Percentiles rank a stretch among this genome's conserved stretches.
Evolutionary conservation across 305 asterid genomes (phyloP).

Genomic region (Fraxinus floribunda): DNA sequence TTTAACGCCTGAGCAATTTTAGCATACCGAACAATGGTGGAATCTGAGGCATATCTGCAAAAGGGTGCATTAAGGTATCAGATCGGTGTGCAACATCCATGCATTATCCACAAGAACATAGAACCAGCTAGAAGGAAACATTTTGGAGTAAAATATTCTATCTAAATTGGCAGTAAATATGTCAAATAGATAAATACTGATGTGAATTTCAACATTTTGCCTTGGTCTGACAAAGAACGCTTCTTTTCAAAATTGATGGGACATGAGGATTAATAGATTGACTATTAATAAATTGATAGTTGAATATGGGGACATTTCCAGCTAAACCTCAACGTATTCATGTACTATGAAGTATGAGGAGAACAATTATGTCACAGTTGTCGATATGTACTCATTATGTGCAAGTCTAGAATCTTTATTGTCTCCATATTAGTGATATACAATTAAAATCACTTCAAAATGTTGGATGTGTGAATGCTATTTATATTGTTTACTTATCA

Average conservation of each 20-base stretch:
- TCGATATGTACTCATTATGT: not conserved
- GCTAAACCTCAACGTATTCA: not conserved
- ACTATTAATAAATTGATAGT: slow-evolving; percentile 2
- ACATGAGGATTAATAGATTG: not conserved
- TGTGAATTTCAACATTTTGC: slow-evolving; percentile 5
- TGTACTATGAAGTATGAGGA: not conserved
- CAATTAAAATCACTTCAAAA: slow-evolving; percentile 9
- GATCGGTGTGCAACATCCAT: not conserved
- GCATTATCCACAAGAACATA: slow-evolving; percentile 13
- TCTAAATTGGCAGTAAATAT: not conserved
- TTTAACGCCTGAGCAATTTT: slow-evolving; percentile 71
- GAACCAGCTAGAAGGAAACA: slow-evolving; percentile 10
- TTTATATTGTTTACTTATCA: not conserved
- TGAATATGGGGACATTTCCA: not conserved
- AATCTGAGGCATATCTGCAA: slow-evolving; percentile 77
- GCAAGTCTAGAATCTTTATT: slow-evolving; percentile 1
- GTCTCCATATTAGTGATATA: not conserved
- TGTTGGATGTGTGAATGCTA: not conserved
- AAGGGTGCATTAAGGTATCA: slow-evolving; percentile 9
- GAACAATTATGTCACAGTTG: not conserved
- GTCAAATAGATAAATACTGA: not conserved
- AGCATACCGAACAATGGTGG: slow-evolving; percentile 52
- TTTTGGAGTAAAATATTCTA: not conserved
- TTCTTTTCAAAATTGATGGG: slow-evolving; percentile 15
- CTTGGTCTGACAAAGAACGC: not conserved